A percentile compares a stretch with the other conserved stretches of the same genome.
Evolutionary conservation across 371 early-diverging fungal species (phyloP).

Genomic region (Cokeromyces recurvatus): DNA sequence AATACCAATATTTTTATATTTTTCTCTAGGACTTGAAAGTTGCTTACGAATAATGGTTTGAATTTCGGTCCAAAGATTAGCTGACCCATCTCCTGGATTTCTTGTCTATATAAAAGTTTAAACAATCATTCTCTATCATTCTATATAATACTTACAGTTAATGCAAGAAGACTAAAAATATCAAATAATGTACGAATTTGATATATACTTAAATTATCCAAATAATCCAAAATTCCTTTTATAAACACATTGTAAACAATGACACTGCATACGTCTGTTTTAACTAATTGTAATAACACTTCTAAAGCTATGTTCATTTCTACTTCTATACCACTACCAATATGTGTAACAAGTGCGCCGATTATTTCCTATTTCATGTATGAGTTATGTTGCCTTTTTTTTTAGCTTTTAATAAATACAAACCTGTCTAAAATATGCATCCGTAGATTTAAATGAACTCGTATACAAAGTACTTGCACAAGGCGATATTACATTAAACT

Average conservation of each 20-base stretch:
- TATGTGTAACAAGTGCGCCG: slow-evolving; percentile 75
- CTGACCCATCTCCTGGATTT: slow-evolving; percentile 17
- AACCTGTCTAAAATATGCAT: slow-evolving; percentile 63
- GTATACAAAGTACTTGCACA: slow-evolving; percentile 51
- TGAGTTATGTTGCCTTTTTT: background rate
- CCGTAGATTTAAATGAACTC: slow-evolving; percentile 50
- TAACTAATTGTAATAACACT: slow-evolving; percentile 53
- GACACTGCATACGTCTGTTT: slow-evolving; percentile 42
- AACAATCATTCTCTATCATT: too few species aligned
- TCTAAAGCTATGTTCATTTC: slow-evolving; percentile 68
- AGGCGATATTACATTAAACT: slow-evolving; percentile 37
- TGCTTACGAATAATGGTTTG: slow-evolving; percentile 78
- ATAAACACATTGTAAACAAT: slow-evolving; percentile 66
- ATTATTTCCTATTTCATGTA: slow-evolving; percentile 59
- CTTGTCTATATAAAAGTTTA: slow-evolving; percentile 11
- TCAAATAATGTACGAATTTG: slow-evolving; percentile 70
- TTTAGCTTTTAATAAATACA: background rate
- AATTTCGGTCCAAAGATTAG: slow-evolving; percentile 59
- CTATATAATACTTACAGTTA: slow-evolving; percentile 39
- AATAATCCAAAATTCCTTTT: slow-evolving; percentile 75
- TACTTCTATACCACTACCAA: slow-evolving; percentile 69
- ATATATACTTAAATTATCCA: slow-evolving; percentile 62
- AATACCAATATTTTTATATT: slow-evolving; percentile 73
- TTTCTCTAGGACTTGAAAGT: slow-evolving; percentile 66
- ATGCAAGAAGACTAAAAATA: slow-evolving; percentile 62